phyloP scores from a whole-genome alignment of 2,329 filamentous ascomycete species.

The Aspergillus neotritici region DNA sequence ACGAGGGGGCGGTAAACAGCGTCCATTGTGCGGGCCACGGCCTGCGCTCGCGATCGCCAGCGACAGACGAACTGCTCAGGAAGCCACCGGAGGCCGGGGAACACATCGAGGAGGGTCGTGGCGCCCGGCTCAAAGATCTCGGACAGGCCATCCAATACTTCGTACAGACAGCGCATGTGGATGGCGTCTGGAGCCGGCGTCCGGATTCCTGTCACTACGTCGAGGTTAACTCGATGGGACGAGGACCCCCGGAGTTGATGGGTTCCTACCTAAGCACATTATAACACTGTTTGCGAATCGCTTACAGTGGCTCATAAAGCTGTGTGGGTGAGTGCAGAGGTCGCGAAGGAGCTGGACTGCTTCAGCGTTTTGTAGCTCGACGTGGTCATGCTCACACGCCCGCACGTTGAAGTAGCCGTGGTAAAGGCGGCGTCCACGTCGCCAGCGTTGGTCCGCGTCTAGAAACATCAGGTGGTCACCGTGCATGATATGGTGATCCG shows the following conservation, averaged over 20 bases:
- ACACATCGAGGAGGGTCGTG: conserved; percentile 47
- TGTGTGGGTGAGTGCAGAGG: conserved; percentile 36
- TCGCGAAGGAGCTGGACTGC: conserved; percentile 40
- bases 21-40: conserved; percentile 39
- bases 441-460: conserved; percentile 45
- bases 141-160: conserved; percentile 42
- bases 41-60: conserved; percentile 35
- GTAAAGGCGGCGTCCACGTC: conserved; percentile 40
- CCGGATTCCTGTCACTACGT: conserved; percentile 34
- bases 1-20: conserved; percentile 32
- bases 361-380: conserved; percentile 44
- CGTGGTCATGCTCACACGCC: conserved; percentile 41
- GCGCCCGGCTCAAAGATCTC: conserved; percentile 43
- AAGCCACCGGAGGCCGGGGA: conserved; percentile 39
- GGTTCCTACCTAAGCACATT: conserved; percentile 39
- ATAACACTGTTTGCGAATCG: conserved; percentile 47
- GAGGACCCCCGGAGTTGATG: no score
- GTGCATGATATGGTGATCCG: conserved; percentile 40
- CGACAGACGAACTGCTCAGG: conserved; percentile 39
- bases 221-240: no score
- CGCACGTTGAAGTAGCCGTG: conserved; percentile 44
- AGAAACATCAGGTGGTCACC: conserved; percentile 47
- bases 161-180: conserved; percentile 38
- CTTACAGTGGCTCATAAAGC: conserved; percentile 44
- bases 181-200: conserved; percentile 26